Base-by-base conservation (phyloP, 805 yeast species). In the Kodamaea sagamina region DNA sequence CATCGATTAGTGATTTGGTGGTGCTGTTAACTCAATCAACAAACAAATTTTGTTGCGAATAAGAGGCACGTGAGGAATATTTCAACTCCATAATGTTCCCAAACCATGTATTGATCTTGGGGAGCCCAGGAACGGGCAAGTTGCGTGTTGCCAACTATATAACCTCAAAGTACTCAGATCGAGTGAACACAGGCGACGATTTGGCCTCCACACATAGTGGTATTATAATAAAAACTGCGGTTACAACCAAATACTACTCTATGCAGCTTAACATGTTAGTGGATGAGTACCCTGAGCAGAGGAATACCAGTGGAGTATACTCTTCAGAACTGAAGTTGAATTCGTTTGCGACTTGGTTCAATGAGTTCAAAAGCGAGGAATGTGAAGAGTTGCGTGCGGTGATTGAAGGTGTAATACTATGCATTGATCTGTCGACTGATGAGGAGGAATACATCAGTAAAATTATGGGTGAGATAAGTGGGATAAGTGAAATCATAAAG, bases 81-180 rank as follows among this genome's bases (percentile, higher is more conserved):
- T 21, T 6, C 24, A 6, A 21, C 24, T 21, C 9, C 19, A 15
- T 15, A n/a, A 29, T 51, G 47, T 19, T 47, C 18, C 47, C 49
- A 4, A 74, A 74, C 51, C 72, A 73, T 45, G 66, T 77, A 13
- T 57, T 77, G 42, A 50, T 77, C 4, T 53, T 75, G 11, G 81
- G 82, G 1, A 58, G 72, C 1, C 72, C 75, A 0, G 47, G 58
- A 11, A 56, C 70, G 1, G 76, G 75, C 4, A 75, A 77, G 44
- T 36, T 71, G 47, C 52, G 62, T 27, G 47, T 53, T 5, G 62
- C 58, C 2, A 59, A 50, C n/a, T 24, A 15, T 15, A 28, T 41
- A 10, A 18, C 18, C 21, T 24, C 28, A 7, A 12, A 34, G 22
- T 27, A 37, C 22, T 6, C 25, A 2, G 24, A n/a, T 11, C 15